Conservation (phyloP, 2,329 filamentous ascomycete species). For the Rhynchosporium agropyri region DNA sequence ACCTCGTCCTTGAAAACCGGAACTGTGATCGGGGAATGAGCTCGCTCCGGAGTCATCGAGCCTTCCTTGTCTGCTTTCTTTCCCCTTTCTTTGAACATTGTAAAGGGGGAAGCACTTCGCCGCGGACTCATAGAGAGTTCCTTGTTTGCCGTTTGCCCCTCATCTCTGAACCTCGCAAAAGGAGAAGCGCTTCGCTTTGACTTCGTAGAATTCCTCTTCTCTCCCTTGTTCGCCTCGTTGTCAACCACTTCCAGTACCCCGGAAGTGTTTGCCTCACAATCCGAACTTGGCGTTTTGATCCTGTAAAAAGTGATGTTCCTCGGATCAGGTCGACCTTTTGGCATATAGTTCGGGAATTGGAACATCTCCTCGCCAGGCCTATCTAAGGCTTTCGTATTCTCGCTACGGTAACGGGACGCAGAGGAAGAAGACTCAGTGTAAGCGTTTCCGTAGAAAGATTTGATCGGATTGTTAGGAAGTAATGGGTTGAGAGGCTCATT, state of each 20-base stretch:
- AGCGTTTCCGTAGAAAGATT: constrained; percentile 22
- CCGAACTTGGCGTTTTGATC: constrained; percentile 21
- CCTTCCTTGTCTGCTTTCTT: too few species aligned
- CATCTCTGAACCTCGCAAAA: too few species aligned
- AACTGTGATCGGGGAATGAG: too few species aligned
- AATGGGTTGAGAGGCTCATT: not conserved
- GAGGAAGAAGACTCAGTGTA: constrained; percentile 2
- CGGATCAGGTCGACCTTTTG: not conserved
- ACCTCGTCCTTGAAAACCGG: too few species aligned
- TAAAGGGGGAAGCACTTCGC: too few species aligned
- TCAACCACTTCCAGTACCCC: not conserved
- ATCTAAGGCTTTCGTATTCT: not conserved
- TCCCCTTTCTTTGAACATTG: too few species aligned
- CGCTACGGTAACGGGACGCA: not conserved
- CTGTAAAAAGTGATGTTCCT: constrained; percentile 26
- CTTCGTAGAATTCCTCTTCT: constrained; percentile 3
- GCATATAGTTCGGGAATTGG: not conserved
- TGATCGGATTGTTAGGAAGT: constrained; percentile 3
- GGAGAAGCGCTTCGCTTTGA: not conserved
- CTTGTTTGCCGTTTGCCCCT: not conserved
- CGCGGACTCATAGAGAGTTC: not conserved
- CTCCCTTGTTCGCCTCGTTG: constrained; percentile 1
- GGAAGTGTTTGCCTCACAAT: not conserved
- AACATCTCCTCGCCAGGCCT: not conserved
- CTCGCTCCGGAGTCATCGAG: too few species aligned